Conservation (phyloP, 176 grass and related monocot species). For the Metroxylon sagu region DNA sequence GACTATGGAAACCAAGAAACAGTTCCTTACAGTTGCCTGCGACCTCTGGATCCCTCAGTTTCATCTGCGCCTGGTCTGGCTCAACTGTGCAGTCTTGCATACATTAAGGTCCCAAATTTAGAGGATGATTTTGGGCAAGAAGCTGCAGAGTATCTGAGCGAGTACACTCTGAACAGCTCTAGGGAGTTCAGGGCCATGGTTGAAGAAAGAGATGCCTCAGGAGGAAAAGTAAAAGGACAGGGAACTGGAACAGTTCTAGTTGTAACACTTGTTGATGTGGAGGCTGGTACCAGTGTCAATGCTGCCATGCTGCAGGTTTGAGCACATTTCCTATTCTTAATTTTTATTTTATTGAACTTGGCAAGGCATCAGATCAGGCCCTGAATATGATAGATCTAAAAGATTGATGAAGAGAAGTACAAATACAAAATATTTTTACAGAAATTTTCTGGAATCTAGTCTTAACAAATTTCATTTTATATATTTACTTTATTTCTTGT, state of each 20-base stretch:
- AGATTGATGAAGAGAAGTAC: too few species aligned
- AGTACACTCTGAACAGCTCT: slow-evolving; percentile 53
- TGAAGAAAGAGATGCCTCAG: slow-evolving; percentile 72
- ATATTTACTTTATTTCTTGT: too few species aligned
- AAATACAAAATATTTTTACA: too few species aligned
- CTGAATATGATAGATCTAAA: too few species aligned
- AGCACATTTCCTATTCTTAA: not conserved
- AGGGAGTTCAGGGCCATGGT: slow-evolving; percentile 84
- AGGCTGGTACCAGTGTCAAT: slow-evolving; percentile 72
- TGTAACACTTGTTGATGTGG: slow-evolving; percentile 78
- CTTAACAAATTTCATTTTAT: too few species aligned
- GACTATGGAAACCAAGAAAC: slow-evolving; percentile 97
- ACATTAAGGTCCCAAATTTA: slow-evolving; percentile 65
- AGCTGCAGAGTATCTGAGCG: slow-evolving; percentile 75
- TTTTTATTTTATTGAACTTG: too few species aligned
- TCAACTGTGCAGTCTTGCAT: slow-evolving; percentile 78
- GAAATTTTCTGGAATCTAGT: too few species aligned
- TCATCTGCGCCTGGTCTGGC: slow-evolving; percentile 62
- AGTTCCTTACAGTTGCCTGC: slow-evolving; percentile 60
- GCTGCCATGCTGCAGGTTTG: slow-evolving; percentile 91
- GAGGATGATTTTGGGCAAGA: slow-evolving; percentile 88
- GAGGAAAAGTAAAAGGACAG: slow-evolving; percentile 77
- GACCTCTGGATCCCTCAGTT: slow-evolving; percentile 60
- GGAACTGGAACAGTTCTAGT: slow-evolving; percentile 61
- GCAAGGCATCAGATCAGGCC: too few species aligned